Percentiles rank a stretch among this genome's conserved stretches.
Evolutionary conservation across 164 flowering plant genomes (phyloP).

Genomic region (Chimonanthus salicifolius): DNA sequence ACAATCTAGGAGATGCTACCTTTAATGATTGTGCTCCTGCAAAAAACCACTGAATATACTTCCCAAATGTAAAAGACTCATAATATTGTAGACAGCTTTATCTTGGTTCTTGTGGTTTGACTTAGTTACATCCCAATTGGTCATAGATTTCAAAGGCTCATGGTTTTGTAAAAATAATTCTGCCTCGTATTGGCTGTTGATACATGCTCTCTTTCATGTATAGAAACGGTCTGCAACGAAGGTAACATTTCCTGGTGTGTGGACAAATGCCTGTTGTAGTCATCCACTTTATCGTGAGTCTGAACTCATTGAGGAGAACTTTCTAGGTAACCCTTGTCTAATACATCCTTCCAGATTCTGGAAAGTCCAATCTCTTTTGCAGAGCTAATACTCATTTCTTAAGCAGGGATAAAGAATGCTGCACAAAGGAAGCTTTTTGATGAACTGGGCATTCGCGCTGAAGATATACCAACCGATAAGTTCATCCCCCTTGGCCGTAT

Average conservation of each 20-base stretch:
- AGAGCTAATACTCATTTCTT: slow-evolving; percentile 1
- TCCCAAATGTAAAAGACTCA: no score
- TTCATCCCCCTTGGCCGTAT: slow-evolving; percentile 82
- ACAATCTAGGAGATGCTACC: no score
- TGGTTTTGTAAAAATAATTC: no score
- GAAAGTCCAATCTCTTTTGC: neutral
- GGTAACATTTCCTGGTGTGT: slow-evolving; percentile 92
- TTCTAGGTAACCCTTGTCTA: slow-evolving; percentile 49
- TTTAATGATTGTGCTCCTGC: no score
- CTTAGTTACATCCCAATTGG: no score
- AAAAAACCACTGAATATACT: no score
- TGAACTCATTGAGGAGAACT: slow-evolving; percentile 77
- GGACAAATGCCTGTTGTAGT: slow-evolving; percentile 99
- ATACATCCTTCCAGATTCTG: neutral
- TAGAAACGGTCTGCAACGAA: slow-evolving; percentile 99
- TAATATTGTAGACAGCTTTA: no score
- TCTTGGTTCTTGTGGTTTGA: no score
- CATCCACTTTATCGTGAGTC: slow-evolving; percentile 93
- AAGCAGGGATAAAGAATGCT: slow-evolving; percentile 84
- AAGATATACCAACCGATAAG: slow-evolving; percentile 83
- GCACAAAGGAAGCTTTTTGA: slow-evolving; percentile 94
- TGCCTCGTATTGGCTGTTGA: no score
- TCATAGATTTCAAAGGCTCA: no score
- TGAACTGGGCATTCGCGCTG: slow-evolving; percentile 87
- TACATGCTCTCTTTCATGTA: slow-evolving; percentile 7